Percentiles rank a stretch among this genome's conserved stretches.
Conservation (phyloP, 192 early-diverging fungal species). For the Pilaira anomala region DNA sequence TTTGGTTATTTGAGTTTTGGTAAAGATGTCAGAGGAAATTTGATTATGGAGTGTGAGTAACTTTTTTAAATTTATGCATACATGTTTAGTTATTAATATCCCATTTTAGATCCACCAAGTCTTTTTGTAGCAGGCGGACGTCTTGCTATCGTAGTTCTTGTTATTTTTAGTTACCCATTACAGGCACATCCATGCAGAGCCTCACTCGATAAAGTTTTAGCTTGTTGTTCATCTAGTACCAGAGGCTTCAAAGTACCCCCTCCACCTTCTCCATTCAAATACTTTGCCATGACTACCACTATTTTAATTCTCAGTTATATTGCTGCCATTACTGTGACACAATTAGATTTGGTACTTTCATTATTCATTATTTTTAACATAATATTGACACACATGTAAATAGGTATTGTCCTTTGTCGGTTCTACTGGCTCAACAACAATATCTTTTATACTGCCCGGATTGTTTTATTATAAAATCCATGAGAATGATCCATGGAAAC, state of each 20-base stretch:
- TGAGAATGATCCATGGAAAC: slow-evolving; percentile 55
- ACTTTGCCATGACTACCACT: slow-evolving; percentile 59
- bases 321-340: slow-evolving; percentile 71
- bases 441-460: slow-evolving; percentile 95
- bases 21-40: slow-evolving; percentile 73
- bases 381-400: too few relatives aligned
- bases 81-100: slow-evolving; percentile 39
- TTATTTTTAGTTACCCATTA: slow-evolving; percentile 88
- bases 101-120: slow-evolving; percentile 61
- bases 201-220: slow-evolving; percentile 84
- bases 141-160: slow-evolving; percentile 82
- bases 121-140: slow-evolving; percentile 80
- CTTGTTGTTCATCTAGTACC: slow-evolving; percentile 9
- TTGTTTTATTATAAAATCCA: slow-evolving; percentile 89
- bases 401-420: slow-evolving; percentile 89
- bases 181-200: slow-evolving; percentile 91
- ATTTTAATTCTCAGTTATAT: slow-evolving; percentile 70
- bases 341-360: slow-evolving; percentile 67
- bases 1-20: slow-evolving; percentile 96
- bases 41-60: slow-evolving; percentile 72
- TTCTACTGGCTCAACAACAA: slow-evolving; percentile 92
- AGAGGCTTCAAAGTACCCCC: slow-evolving; percentile 23
- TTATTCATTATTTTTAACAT: neutral
- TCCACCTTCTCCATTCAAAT: slow-evolving; percentile 51
- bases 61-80: neutral